These are phyloP conservation scores for Quercus ilex DNA, from an alignment of 306 rosid species.

Conservation along the genomic window DNA sequence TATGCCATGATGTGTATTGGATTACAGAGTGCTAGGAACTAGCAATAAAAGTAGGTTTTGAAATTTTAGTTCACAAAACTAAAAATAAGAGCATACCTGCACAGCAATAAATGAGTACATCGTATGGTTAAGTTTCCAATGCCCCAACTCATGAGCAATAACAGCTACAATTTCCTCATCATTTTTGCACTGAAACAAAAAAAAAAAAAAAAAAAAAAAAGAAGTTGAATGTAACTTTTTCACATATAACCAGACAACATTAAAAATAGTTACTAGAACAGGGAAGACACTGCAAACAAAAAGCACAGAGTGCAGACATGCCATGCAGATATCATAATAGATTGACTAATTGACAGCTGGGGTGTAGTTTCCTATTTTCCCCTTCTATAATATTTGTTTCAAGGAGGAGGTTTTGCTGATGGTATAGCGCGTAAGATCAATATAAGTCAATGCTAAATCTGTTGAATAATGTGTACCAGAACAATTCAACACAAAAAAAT, in stretches of 20 bases:
- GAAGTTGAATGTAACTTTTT: not conserved
- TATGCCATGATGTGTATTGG: not conserved
- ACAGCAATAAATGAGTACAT: slow-evolving; percentile 86
- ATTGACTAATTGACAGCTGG: not conserved
- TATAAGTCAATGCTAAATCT: not conserved
- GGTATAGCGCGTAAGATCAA: not conserved
- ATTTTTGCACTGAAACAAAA: slow-evolving; percentile 77
- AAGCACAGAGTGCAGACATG: not conserved
- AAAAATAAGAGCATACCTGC: slow-evolving; percentile 62
- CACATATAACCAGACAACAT: not conserved
- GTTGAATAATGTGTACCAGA: not conserved
- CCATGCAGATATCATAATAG: not conserved
- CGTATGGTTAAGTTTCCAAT: slow-evolving; percentile 97
- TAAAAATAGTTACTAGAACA: not conserved
- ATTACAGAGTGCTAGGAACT: not conserved
- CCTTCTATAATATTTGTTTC: not conserved
- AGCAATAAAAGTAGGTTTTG: not conserved
- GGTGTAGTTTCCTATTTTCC: not conserved
- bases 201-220: too few relatives aligned
- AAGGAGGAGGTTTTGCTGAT: not conserved
- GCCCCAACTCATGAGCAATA: slow-evolving; percentile 97
- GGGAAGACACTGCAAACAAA: not conserved
- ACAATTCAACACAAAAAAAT: too few relatives aligned
- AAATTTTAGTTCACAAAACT: slow-evolving; percentile 11
- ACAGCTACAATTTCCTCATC: slow-evolving; percentile 96